Evolutionary conservation across 78 protist genomes (phyloP), one percentile per base, ranked within the genome.

Genomic region (Dictyostelium intermedium): DNA sequence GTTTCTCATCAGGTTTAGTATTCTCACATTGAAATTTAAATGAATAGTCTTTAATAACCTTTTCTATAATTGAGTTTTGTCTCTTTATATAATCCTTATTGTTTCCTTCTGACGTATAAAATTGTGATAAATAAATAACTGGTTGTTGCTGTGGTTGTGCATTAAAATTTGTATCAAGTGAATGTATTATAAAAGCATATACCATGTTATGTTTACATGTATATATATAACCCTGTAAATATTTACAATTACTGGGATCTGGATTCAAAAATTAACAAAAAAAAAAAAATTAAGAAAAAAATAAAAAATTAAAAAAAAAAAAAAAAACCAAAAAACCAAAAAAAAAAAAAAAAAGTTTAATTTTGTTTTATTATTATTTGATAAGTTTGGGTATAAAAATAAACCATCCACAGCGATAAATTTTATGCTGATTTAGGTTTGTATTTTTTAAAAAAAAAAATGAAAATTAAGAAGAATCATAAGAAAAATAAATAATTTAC

Each of bases 21-120:
- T 89, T 78, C 13, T 89, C 93, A n/a, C 93, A 89, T 63, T 70
- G 83, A 34, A 60, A 80, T 35, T 80, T 89, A 27, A 89, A 89
- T 41, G 74, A 47, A 39, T 89, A 43, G 2, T 89, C 93, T 43
- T 80, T 80, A 7, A 89, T 23, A 1, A 89, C 93, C n/a, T 74
- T 60, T 30, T 45, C 41, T 14, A 89, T 45, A 23, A 89, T 66
- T 5, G 82, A 66, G 18, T 73, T 78, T 53, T 89, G 93, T 69
- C 93, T 23, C 50, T 80, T 78, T 47, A 34, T 25, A 61, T 43
- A 79, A 37, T 63, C 45, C 18, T 78, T 47, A 66, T 89, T 53
- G n/a, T 89, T 89, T 2, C 93, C 93, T 8, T 89, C 86, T 27
- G 85, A 63, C 41, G 93, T 80, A 47, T 89, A 89, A 66, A 69